Evolutionary conservation across 2,329 filamentous ascomycete genomes (phyloP).

Genomic region (Ophiostoma pallidulum): DNA sequence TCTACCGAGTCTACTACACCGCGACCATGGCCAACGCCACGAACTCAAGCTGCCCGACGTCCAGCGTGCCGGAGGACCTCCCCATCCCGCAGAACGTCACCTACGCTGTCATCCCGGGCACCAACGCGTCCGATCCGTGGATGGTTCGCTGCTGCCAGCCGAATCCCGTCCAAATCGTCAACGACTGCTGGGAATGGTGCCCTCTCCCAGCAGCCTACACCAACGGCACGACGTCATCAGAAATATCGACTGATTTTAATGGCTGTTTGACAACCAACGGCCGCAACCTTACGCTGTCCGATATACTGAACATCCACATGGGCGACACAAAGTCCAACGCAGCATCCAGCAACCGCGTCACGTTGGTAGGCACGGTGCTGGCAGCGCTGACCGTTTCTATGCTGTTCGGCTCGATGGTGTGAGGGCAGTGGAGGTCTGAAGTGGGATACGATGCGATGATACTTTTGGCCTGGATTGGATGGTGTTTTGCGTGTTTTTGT

Average conservation of each 20-base stretch:
- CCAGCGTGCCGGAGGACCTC: background rate
- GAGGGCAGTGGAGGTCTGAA: background rate
- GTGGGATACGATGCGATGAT: background rate
- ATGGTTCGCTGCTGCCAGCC: constrained; percentile 3
- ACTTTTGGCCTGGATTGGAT: background rate
- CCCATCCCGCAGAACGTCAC: background rate
- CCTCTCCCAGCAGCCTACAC: background rate
- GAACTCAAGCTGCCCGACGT: background rate
- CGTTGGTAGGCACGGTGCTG: background rate
- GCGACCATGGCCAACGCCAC: background rate
- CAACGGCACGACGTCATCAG: background rate
- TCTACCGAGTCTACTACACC: constrained; percentile 1
- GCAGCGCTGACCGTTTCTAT: background rate
- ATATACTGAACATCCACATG: background rate
- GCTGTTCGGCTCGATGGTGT: background rate
- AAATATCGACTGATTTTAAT: background rate
- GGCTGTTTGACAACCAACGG: background rate
- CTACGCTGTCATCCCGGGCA: constrained; percentile 4
- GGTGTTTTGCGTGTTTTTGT: background rate
- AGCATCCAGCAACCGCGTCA: background rate
- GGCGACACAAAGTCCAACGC: background rate
- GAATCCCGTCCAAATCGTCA: background rate
- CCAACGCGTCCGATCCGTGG: background rate
- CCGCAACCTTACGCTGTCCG: background rate
- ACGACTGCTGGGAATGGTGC: constrained; percentile 6